phyloP scores from a whole-genome alignment of 2,329 filamentous ascomycete genomes.

The Aspergillus alliaceus region DNA sequence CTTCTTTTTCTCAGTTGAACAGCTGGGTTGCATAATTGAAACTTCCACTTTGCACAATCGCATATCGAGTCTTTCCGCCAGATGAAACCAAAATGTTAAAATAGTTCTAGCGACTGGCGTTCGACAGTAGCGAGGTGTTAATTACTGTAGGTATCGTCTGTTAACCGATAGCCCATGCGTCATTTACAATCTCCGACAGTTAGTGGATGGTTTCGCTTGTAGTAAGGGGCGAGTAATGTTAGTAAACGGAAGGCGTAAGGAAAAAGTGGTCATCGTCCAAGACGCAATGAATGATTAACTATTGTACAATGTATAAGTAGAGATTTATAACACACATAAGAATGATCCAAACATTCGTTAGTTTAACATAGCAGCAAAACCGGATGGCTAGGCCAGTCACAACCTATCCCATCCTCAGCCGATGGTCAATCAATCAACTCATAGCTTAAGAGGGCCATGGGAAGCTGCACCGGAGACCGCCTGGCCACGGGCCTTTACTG shows the following conservation, averaged over 20 bases:
- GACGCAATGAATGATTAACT: not conserved
- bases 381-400: not conserved
- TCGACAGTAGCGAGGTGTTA: too few relatives aligned
- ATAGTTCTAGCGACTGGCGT: too few relatives aligned
- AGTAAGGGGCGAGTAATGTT: not conserved
- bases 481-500: slow-evolving; percentile 36
- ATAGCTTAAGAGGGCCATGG: slow-evolving; percentile 23
- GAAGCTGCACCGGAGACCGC: slow-evolving; percentile 24
- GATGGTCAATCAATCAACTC: not conserved
- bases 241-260: not conserved
- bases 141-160: not conserved
- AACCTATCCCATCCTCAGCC: not conserved
- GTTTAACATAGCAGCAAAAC: not conserved
- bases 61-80: not conserved
- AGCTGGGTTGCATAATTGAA: not conserved
- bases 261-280: not conserved
- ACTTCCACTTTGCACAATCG: not conserved
- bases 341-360: not conserved
- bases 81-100: not conserved
- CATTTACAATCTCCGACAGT: not conserved
- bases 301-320: slow-evolving; percentile 12
- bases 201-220: not conserved
- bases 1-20: not conserved
- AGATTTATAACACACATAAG: slow-evolving; percentile 12
- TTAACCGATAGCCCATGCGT: not conserved